Evolutionary conservation across 306 rosid species (phyloP).

Genomic region (Pachyrhizus erosus): DNA sequence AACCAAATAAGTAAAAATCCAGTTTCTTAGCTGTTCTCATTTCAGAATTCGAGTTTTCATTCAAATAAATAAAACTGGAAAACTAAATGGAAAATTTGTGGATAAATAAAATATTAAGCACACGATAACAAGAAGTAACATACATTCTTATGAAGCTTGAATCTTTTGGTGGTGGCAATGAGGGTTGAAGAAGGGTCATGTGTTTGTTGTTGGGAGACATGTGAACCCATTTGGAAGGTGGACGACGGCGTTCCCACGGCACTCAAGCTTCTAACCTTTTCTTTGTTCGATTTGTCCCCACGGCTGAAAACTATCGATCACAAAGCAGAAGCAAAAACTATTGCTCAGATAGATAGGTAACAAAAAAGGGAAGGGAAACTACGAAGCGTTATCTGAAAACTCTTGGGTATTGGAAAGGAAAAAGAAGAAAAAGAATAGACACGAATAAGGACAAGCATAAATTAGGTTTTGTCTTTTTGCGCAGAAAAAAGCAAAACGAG

Average conservation of each 20-base stretch:
- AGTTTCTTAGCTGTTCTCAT: neutral
- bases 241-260: constrained; percentile 51
- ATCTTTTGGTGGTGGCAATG: constrained; percentile 48
- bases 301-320: constrained; percentile 31
- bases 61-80: too few relatives aligned
- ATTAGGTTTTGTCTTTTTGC: constrained; percentile 51
- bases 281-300: constrained; percentile 63
- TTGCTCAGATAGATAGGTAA: constrained; percentile 31
- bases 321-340: neutral
- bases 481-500: constrained; percentile 37
- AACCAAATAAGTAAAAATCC: neutral
- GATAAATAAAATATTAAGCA: neutral
- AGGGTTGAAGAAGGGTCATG: constrained; percentile 28
- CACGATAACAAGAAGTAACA: neutral
- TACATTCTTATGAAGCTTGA: constrained; percentile 64
- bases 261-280: constrained; percentile 66
- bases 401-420: constrained; percentile 39
- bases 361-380: neutral
- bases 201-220: constrained; percentile 44
- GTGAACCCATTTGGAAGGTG: constrained; percentile 59
- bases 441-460: constrained; percentile 58
- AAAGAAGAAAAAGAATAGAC: constrained; percentile 1
- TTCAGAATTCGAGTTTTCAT: too few relatives aligned
- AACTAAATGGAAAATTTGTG: too few relatives aligned
- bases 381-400: constrained; percentile 50